Percentiles rank a stretch among this genome's conserved stretches.
phyloP scores from a whole-genome alignment of 768 basidiomycete genomes.

The Tricholoma furcatifolium region DNA sequence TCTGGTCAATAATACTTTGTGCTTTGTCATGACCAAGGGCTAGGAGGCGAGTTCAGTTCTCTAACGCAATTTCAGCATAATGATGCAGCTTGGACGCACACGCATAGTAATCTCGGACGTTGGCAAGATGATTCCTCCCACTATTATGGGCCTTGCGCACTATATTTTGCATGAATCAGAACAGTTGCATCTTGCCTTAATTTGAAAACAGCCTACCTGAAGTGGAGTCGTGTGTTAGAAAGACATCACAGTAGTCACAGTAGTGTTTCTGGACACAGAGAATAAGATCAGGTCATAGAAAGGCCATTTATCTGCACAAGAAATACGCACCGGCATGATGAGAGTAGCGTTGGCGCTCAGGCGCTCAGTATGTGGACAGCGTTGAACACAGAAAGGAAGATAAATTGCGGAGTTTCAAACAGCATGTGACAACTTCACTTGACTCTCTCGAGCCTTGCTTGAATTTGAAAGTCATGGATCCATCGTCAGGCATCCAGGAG shows the following conservation, averaged over 20 bases:
- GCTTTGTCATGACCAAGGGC: conserved; percentile 95
- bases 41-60: conserved; percentile 26
- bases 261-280: conserved; percentile 72
- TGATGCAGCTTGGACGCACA: conserved; percentile 46
- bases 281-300: conserved; percentile 5
- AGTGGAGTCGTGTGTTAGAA: conserved; percentile 90
- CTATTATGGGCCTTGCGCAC: conserved; percentile 98
- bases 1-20: conserved; percentile 97
- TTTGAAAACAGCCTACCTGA: conserved; percentile 55
- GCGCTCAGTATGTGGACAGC: conserved; percentile 10
- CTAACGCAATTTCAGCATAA: background rate
- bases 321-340: conserved; percentile 63
- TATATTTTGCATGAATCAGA: conserved; percentile 30
- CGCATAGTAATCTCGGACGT: conserved; percentile 97
- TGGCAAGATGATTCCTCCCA: conserved; percentile 93
- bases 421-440: conserved; percentile 21
- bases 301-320: conserved; percentile 4
- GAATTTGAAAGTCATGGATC: conserved; percentile 50
- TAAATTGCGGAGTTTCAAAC: conserved; percentile 29
- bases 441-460: conserved; percentile 17
- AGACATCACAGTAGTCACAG: conserved; percentile 93
- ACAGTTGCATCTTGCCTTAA: background rate
- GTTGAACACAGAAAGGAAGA: conserved; percentile 16
- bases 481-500: conserved; percentile 81
- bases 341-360: conserved; percentile 10